A percentile compares a stretch with the other conserved stretches of the same genome.
phyloP scores from a whole-genome alignment of 768 basidiomycete species.

The Gloeopeniophorella convolvens region DNA sequence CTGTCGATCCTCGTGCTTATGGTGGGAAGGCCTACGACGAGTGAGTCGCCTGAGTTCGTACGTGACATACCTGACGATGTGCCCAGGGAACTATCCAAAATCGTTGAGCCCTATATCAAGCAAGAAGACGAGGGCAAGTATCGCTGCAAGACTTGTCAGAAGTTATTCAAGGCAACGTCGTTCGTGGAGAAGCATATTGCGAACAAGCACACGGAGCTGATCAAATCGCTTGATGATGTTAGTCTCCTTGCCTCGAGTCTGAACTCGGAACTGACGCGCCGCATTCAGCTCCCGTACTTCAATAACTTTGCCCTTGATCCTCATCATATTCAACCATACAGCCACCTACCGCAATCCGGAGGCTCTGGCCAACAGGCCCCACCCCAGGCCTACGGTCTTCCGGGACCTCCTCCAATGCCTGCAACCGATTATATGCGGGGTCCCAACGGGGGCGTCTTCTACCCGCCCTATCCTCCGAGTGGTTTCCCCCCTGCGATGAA shows the following conservation, averaged over 20 bases:
- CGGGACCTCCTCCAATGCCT: slow-evolving; percentile 41
- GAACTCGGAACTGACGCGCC: slow-evolving; percentile 20
- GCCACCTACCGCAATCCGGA: slow-evolving; percentile 62
- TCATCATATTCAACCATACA: slow-evolving; percentile 81
- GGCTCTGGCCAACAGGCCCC: slow-evolving; percentile 71
- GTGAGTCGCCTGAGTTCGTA: slow-evolving; percentile 41
- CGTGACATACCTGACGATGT: slow-evolving; percentile 9
- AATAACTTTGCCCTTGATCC: slow-evolving; percentile 97
- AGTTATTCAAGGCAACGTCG: slow-evolving; percentile 94
- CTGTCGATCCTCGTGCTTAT: slow-evolving; percentile 81
- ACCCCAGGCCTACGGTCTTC: slow-evolving; percentile 81
- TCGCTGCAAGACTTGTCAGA: slow-evolving; percentile 93
- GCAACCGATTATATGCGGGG: slow-evolving; percentile 29
- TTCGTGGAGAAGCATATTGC: slow-evolving; percentile 98
- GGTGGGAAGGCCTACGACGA: slow-evolving; percentile 88
- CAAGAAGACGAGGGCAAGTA: slow-evolving; percentile 97
- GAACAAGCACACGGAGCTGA: slow-evolving; percentile 86
- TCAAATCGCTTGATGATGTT: slow-evolving; percentile 83
- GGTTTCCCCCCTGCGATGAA: slow-evolving; percentile 30
- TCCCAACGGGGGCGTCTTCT: slow-evolving; percentile 15
- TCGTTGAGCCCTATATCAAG: slow-evolving; percentile 76
- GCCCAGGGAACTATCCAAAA: slow-evolving; percentile 71
- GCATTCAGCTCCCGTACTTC: slow-evolving; percentile 71
- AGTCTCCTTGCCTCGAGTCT: slow-evolving; percentile 22
- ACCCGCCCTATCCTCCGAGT: slow-evolving; percentile 40